phyloP scores from a whole-genome alignment of 441 rosid species.

The Croton laevigatus region DNA sequence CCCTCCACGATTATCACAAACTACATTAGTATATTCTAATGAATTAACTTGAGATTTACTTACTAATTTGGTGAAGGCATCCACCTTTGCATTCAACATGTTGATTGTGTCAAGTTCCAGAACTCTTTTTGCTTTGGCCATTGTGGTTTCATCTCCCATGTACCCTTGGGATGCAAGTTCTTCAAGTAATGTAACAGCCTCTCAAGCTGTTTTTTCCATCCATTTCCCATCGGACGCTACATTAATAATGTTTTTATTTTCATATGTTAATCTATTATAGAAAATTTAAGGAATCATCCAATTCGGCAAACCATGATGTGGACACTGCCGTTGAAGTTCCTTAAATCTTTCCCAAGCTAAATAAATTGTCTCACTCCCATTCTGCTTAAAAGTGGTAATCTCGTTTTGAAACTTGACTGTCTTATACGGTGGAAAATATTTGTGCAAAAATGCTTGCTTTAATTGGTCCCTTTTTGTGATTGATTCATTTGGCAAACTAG shows the following conservation, averaged over 20 bases:
- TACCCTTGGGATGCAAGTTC: background rate
- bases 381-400: no score
- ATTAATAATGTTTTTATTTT: background rate
- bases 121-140: background rate
- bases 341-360: no score
- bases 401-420: no score
- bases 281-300: background rate
- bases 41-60: background rate
- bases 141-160: background rate
- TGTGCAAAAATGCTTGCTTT: no score
- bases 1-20: background rate
- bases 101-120: background rate
- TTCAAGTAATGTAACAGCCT: background rate
- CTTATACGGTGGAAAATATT: no score
- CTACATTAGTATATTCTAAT: background rate
- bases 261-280: background rate
- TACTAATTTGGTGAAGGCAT: background rate
- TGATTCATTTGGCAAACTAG: no score
- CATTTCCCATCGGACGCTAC: background rate
- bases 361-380: no score
- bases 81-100: background rate
- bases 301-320: no score
- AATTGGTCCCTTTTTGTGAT: no score
- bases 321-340: no score
- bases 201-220: background rate